Conservation (phyloP, 331 rosid species). For the Malus hybrid region DNA sequence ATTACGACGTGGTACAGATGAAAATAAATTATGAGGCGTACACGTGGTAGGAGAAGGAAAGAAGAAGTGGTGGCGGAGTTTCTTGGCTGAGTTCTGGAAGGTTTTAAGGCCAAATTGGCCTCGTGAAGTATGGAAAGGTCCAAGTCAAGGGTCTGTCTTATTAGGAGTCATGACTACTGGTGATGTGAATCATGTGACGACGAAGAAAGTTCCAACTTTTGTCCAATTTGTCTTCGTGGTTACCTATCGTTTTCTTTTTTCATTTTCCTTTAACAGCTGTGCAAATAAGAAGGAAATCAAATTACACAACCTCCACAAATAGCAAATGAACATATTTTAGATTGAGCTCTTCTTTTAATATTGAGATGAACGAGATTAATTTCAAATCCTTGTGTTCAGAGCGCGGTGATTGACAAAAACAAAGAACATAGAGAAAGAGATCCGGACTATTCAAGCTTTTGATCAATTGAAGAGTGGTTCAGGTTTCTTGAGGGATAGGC, state of each 20-base stretch:
- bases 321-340: not conserved
- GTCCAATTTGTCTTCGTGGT: not conserved
- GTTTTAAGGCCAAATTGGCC: not conserved
- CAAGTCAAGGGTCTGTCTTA: not conserved
- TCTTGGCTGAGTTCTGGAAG: slow-evolving; percentile 1
- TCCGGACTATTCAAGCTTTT: no score
- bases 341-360: not conserved
- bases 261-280: not conserved
- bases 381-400: accelerated
- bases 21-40: not conserved
- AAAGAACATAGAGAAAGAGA: no score
- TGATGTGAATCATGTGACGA: no score
- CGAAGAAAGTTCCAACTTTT: not conserved
- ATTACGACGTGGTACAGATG: no score
- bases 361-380: no score
- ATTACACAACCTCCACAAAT: not conserved
- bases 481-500: no score
- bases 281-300: not conserved
- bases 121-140: not conserved
- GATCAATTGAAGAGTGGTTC: no score
- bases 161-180: not conserved
- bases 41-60: not conserved
- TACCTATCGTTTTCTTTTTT: not conserved
- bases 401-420: no score
- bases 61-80: not conserved